Base-by-base conservation (phyloP, 352 stramenopile species). In the Phytophthora ohioensis region DNA sequence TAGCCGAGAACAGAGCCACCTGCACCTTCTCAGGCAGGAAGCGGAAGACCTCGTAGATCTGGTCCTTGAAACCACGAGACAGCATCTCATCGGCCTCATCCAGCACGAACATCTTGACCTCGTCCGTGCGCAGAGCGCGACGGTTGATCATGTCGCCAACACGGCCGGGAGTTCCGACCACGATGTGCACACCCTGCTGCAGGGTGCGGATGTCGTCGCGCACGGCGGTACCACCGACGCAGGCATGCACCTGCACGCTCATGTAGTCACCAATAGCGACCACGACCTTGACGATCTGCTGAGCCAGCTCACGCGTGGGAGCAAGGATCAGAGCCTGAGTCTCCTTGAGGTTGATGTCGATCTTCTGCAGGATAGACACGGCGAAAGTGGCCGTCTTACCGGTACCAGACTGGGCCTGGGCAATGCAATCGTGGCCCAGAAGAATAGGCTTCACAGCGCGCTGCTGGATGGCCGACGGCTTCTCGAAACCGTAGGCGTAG, bases 1-100 rank as follows among this genome's bases (percentile, higher is more conserved):
- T 99, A 35, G 98, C 98, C 21, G 93, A 99, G 82, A 99, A 99
- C 36, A 99, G 89, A 31, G 96, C 98, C 41, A 99, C 97, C 85
- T 99, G 97, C 17, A 97, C 95, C 72, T 97, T 94, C 84, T 99
- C 95, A 15, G 98, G 98, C 61, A 99, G 89, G 88, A 99, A 99
- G 64, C 98, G 97, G 88, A 99, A 99, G 38, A 99, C 98, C 53
- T 99, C 97, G 87, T 99, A 99, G 80, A 99, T 99, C 85, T 99
- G 97, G 79, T 99, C 98, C 89, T 99, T 99, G 91, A 99, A 99
- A 62, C 98, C 98, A 77, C 95, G 90, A 60, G 91, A 98, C 54
- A 99, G 94, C 98, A 99, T 99, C 87, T 99, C 98, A 97, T 99
- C 98, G 68, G 98, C 98, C 79, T 99, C 98, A 88, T 99, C 98